These are phyloP conservation scores for Cyberlindnera euphorbiae DNA, from an alignment of 805 yeast species.

Conservation along the genomic window DNA sequence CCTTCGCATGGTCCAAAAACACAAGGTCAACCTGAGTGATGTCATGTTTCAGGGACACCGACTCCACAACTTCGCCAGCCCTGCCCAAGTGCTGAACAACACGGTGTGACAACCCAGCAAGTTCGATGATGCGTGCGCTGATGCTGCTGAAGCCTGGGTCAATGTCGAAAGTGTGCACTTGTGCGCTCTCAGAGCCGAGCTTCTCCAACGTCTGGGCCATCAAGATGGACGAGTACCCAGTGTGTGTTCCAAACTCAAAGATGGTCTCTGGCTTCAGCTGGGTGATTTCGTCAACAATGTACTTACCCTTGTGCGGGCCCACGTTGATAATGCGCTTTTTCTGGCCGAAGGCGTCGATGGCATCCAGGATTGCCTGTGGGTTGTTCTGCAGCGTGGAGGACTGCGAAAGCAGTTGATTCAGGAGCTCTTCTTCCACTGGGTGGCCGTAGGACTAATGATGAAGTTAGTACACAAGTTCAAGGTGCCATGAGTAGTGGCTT, in stretches of 20 bases:
- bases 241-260: constrained; percentile 21
- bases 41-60: constrained; percentile 10
- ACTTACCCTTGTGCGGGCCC: constrained; percentile 8
- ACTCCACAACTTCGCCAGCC: constrained; percentile 12
- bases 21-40: constrained; percentile 29
- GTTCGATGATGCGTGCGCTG: constrained; percentile 13
- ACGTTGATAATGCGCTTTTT: constrained; percentile 3
- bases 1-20: constrained; percentile 38
- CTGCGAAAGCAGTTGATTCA: constrained; percentile 6
- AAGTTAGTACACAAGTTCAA: too few species aligned
- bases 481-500: too few species aligned
- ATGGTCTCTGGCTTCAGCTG: constrained; percentile 14
- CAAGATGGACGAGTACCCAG: constrained; percentile 18
- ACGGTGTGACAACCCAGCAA: constrained; percentile 18
- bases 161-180: constrained; percentile 20
- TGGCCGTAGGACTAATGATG: too few species aligned
- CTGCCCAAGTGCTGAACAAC: constrained; percentile 16
- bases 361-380: constrained; percentile 13
- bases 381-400: constrained; percentile 10
- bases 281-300: constrained; percentile 6
- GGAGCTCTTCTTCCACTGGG: constrained; percentile 7
- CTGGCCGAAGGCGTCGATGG: constrained; percentile 13
- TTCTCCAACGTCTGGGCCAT: constrained; percentile 16
- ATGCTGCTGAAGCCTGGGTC: constrained; percentile 11
- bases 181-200: constrained; percentile 2